Evolutionary conservation across 805 yeast species (phyloP).

Genomic region (Hyphopichia homilentoma): DNA sequence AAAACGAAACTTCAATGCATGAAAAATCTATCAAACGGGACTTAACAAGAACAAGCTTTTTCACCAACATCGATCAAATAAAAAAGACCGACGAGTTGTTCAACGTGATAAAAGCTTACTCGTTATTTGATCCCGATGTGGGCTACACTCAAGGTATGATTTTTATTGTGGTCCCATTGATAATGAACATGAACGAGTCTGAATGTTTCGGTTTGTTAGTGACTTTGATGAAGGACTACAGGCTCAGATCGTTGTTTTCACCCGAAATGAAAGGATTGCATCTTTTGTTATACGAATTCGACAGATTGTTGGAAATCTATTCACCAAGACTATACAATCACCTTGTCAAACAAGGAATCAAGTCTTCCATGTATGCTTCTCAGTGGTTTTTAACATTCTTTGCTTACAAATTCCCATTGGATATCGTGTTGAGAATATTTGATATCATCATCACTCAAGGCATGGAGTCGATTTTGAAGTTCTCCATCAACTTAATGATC

Average conservation of each 20-base stretch:
- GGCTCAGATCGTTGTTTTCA: conserved; percentile 69
- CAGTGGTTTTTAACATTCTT: conserved; percentile 97
- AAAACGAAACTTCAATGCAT: conserved; percentile 53
- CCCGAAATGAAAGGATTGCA: conserved; percentile 95
- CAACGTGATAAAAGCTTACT: conserved; percentile 78
- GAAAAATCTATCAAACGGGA: conserved; percentile 80
- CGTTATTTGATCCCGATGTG: conserved; percentile 83
- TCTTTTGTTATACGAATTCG: conserved; percentile 82
- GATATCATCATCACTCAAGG: conserved; percentile 93
- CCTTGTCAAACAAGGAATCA: conserved; percentile 78
- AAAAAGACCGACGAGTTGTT: conserved; percentile 63
- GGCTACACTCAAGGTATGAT: conserved; percentile 99
- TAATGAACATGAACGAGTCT: conserved; percentile 74
- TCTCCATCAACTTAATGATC: conserved; percentile 76
- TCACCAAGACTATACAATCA: conserved; percentile 74
- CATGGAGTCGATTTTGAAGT: conserved; percentile 76
- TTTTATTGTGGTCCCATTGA: conserved; percentile 79
- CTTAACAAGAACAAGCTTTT: conserved; percentile 79
- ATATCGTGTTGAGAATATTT: conserved; percentile 79
- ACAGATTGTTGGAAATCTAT: conserved; percentile 74
- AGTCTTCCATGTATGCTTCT: conserved; percentile 93
- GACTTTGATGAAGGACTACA: conserved; percentile 79
- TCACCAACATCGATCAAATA: conserved; percentile 50
- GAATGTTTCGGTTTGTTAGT: conserved; percentile 84
- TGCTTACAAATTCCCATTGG: conserved; percentile 91